Evolutionary conservation across 2,329 filamentous ascomycete genomes (phyloP).

Genomic region (Helotiales sp.): DNA sequence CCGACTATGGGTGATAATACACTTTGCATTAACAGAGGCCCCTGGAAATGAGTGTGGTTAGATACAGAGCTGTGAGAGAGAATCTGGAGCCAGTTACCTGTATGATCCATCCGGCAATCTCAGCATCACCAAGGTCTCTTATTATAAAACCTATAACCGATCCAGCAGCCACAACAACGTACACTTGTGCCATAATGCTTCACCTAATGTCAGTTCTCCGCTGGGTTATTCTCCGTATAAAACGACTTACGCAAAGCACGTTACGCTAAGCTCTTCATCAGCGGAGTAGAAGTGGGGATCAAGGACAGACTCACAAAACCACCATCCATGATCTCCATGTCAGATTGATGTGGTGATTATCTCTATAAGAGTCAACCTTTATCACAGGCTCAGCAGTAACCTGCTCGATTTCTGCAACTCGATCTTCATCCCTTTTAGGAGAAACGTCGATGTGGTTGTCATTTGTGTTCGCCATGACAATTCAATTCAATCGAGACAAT

Average conservation of each 20-base stretch:
- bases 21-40: constrained; percentile 56
- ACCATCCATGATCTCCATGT: constrained; percentile 57
- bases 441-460: constrained; percentile 5
- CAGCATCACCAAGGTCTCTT: constrained; percentile 50
- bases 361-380: constrained; percentile 25
- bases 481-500: background rate
- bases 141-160: constrained; percentile 57
- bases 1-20: constrained; percentile 57
- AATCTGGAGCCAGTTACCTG: constrained; percentile 37
- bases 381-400: constrained; percentile 10
- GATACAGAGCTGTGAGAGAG: background rate
- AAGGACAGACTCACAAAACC: constrained; percentile 39
- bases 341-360: constrained; percentile 45
- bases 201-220: background rate
- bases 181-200: constrained; percentile 54
- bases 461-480: background rate
- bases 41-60: constrained; percentile 39
- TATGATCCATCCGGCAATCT: constrained; percentile 56
- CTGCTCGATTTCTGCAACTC: constrained; percentile 15
- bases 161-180: constrained; percentile 55
- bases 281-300: constrained; percentile 27
- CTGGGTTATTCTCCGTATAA: background rate
- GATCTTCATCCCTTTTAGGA: constrained; percentile 7
- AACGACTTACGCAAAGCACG: constrained; percentile 46
- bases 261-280: constrained; percentile 33